A percentile compares a stretch with the other conserved stretches of the same genome.
Conservation (phyloP, 225 moss, liverwort and hornwort species). For the Pseudoscleropodium purum region DNA sequence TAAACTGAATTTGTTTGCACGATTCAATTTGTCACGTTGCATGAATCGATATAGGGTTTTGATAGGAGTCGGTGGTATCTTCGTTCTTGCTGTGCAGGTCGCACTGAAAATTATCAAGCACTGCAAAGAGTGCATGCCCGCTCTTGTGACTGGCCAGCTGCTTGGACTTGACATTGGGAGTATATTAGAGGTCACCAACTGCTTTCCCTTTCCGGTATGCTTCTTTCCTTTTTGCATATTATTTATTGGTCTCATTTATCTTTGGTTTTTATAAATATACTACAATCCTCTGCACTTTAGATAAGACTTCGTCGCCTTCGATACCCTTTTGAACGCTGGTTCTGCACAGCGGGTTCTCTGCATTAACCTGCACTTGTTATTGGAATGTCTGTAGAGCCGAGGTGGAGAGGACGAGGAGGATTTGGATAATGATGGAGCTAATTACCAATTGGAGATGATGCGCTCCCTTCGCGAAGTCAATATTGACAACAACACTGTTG, state of each 20-base stretch:
- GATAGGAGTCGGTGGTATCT: not conserved
- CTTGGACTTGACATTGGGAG: slow-evolving; percentile 94
- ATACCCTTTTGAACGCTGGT: not conserved
- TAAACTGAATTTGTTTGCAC: not conserved
- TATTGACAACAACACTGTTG: slow-evolving; percentile 93
- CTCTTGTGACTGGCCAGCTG: slow-evolving; percentile 94
- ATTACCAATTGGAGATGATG: slow-evolving; percentile 99
- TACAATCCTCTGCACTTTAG: not conserved
- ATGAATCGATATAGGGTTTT: not conserved
- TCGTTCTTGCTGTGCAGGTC: slow-evolving; percentile 37
- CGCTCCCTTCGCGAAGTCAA: slow-evolving; percentile 98
- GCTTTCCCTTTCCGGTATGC: slow-evolving; percentile 91
- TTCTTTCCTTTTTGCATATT: not conserved
- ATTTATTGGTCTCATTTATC: not conserved
- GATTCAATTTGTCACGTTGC: not conserved
- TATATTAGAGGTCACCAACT: slow-evolving; percentile 93
- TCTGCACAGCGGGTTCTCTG: not conserved
- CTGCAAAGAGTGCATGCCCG: slow-evolving; percentile 93
- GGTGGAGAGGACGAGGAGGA: slow-evolving; percentile 98
- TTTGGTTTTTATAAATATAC: not conserved
- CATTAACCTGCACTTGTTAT: not conserved
- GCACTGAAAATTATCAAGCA: slow-evolving; percentile 94
- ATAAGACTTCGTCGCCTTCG: not conserved
- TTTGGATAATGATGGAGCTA: slow-evolving; percentile 91
- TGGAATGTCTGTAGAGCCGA: slow-evolving; percentile 57